Evolutionary conservation across 495 filamentous ascomycete species (phyloP).

Genomic region (Aspergillus coremiiformis): DNA sequence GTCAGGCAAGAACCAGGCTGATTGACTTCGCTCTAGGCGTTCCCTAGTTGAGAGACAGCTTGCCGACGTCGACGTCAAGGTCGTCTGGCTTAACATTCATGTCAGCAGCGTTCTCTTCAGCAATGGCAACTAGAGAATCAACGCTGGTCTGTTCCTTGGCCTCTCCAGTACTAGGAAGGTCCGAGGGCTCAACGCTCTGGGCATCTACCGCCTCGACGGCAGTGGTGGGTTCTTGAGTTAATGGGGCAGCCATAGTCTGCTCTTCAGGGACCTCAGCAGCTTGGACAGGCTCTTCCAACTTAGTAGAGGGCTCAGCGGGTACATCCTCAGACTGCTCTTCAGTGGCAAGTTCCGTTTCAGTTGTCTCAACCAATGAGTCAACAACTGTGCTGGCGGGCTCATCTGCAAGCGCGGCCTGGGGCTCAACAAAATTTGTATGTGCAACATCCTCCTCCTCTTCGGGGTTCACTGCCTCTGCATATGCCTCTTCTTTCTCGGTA

Average conservation of each 20-base stretch:
- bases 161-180: background rate
- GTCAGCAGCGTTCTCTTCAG: background rate
- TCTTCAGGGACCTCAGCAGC: slow-evolving; percentile 4
- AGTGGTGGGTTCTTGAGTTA: background rate
- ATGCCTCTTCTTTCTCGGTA: slow-evolving; percentile 3
- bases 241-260: background rate
- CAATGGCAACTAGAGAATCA: background rate
- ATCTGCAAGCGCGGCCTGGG: slow-evolving; percentile 4
- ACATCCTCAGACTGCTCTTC: slow-evolving; percentile 3
- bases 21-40: background rate
- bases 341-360: background rate
- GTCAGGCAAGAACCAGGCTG: background rate
- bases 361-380: background rate
- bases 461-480: background rate
- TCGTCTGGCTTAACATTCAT: slow-evolving; percentile 12
- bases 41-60: slow-evolving; percentile 21
- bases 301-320: background rate
- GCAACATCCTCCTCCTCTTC: slow-evolving; percentile 8
- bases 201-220: background rate
- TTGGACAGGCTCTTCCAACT: background rate
- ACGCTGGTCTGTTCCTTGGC: background rate
- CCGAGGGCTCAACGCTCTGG: background rate
- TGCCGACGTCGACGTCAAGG: slow-evolving; percentile 26
- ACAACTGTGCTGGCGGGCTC: background rate
- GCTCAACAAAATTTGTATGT: slow-evolving; percentile 4